These are phyloP conservation scores for Mycena rebaudengoi DNA, from an alignment of 768 basidiomycete genomes.

Conservation along the genomic window DNA sequence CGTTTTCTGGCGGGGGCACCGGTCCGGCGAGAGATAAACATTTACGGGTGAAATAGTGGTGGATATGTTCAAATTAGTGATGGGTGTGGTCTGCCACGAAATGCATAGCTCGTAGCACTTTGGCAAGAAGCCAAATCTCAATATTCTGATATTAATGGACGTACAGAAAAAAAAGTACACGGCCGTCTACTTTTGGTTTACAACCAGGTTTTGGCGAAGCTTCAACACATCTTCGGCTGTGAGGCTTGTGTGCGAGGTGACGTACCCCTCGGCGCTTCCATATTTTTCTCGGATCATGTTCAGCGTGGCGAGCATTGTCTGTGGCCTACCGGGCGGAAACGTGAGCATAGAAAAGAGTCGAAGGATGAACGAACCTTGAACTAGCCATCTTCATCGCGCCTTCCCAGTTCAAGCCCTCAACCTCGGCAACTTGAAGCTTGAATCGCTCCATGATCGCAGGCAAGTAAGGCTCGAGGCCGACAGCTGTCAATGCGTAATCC, in stretches of 20 bases:
- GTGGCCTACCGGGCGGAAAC: slow-evolving; percentile 38
- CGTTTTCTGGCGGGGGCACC: too few species aligned
- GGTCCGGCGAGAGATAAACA: too few species aligned
- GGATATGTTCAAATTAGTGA: too few species aligned
- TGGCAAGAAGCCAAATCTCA: too few species aligned
- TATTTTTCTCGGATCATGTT: slow-evolving; percentile 43
- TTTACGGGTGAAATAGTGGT: too few species aligned
- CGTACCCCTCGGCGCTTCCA: slow-evolving; percentile 46
- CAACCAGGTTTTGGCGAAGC: slow-evolving; percentile 9
- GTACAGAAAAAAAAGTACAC: not conserved
- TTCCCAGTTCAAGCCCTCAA: slow-evolving; percentile 44
- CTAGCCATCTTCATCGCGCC: slow-evolving; percentile 45
- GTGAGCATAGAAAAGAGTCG: not conserved
- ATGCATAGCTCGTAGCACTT: too few species aligned
- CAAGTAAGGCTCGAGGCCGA: slow-evolving; percentile 45
- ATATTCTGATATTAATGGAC: too few species aligned
- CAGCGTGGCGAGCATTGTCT: slow-evolving; percentile 44
- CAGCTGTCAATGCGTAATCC: slow-evolving; percentile 50
- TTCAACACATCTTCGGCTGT: slow-evolving; percentile 38
- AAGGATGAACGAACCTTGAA: slow-evolving; percentile 37
- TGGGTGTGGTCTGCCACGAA: too few species aligned
- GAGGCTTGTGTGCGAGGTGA: slow-evolving; percentile 39
- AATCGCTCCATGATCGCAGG: slow-evolving; percentile 42
- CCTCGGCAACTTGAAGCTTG: slow-evolving; percentile 34
- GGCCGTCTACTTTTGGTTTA: too few species aligned